Evolutionary conservation across 257 asterid genomes (phyloP).

Genomic region (Solanum dulcamara): DNA sequence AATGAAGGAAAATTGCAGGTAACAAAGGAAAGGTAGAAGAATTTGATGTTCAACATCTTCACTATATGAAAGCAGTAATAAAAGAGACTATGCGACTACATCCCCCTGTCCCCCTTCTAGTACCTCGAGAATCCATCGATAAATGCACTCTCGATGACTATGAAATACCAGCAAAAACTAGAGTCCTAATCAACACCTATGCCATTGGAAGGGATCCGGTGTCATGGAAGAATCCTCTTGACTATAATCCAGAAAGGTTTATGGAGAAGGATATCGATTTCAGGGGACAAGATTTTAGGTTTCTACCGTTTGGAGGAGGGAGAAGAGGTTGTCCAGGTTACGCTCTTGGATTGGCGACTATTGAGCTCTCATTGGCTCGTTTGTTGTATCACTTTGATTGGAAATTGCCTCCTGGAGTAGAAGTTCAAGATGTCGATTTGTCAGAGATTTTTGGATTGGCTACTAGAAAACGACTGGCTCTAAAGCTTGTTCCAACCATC

Average conservation of each 20-base stretch:
- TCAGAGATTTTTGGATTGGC: conserved; percentile 23
- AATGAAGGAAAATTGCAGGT: conserved; percentile 10
- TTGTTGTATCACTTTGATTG: conserved; percentile 21
- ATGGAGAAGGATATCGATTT: conserved; percentile 9
- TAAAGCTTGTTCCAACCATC: conserved; percentile 17
- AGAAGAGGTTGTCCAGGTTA: conserved; percentile 35
- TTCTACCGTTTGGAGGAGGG: conserved; percentile 29
- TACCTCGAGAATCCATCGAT: conserved; percentile 26
- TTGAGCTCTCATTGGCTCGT: conserved; percentile 19
- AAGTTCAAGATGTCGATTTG: conserved; percentile 8
- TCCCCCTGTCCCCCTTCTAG: conserved; percentile 26
- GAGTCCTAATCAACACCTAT: conserved; percentile 17
- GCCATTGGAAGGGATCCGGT: conserved; percentile 21
- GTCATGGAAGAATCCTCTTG: conserved; percentile 15
- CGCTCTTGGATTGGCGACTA: conserved; percentile 22
- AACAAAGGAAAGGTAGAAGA: conserved; percentile 14
- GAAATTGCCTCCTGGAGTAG: conserved; percentile 15
- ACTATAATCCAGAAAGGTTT: conserved; percentile 18
- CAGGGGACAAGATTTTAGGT: conserved; percentile 22
- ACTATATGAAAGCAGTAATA: conserved; percentile 18
- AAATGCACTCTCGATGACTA: conserved; percentile 8
- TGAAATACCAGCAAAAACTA: conserved; percentile 12
- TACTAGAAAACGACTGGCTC: conserved; percentile 14
- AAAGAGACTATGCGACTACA: conserved; percentile 23
- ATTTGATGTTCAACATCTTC: conserved; percentile 16